Base-by-base conservation (phyloP, 169 alveolate genomes). In the Plasmodium gallinaceum region DNA sequence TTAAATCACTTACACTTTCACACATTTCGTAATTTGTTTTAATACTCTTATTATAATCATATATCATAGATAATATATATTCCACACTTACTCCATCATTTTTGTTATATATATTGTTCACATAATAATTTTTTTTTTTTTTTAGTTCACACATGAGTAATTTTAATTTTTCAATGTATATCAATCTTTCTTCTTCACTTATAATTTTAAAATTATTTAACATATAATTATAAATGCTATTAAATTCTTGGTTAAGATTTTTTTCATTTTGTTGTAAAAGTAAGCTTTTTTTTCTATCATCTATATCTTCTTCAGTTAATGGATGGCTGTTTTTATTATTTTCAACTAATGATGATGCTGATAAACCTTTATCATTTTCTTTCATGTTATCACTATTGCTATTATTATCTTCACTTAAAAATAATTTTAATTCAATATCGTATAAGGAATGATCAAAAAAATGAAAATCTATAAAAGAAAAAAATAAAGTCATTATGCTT, bases 371-470 rank as follows among this genome's bases (percentile, higher is more conserved):
- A 0, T 12, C 65, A 10, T 69, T 24, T 45, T 14, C 24, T 5
- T 45, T 52, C 0, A 1, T 16, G n/a, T 2, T 7, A 32, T 2
- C 39, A 24, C 7, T 3, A 16, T 14, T 72, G 6, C 7, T 46
- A 52, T n/a, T 32, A 16, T 16, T 48, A n/a, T 80, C 80, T 18
- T 80, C 90, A 42, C n/a, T 68, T 54, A 52, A 12, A 80, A 68
- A 80, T 54, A 80, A 68, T 22, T 68, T 69, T 14, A 42, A 37
- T 22, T 80, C 90, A 10, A 80, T n/a, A 32, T 80, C 73, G 18
- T 80, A 80, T 7, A 80, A 42, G 18, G 90, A 80, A 60, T 80
- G 45, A 61, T 80, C 90, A 46, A 52, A 68, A 37, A 80, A 80
- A 71, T 68, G 83, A 20, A 66, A 66, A 80, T 80, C 74, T 0